Percentiles rank a stretch among this genome's conserved stretches.
Conservation (phyloP, 192 early-diverging fungal species). For the Coemansia sp. region DNA sequence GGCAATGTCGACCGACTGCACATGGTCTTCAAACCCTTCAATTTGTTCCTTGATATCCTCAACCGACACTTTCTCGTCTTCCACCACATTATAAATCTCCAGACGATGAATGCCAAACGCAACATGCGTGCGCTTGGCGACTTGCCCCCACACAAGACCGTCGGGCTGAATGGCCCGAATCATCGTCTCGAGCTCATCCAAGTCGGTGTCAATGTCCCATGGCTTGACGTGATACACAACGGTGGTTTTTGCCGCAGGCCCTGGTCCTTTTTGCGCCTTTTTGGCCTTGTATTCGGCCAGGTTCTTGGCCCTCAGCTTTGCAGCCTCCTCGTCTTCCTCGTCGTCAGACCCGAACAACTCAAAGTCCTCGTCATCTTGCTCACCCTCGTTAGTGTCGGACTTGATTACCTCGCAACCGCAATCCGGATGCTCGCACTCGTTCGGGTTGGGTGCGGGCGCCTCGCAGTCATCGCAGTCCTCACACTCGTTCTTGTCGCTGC, state of each 20-base stretch:
- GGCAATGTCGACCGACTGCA: background rate
- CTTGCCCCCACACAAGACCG: slow-evolving; percentile 85
- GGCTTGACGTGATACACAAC: slow-evolving; percentile 91
- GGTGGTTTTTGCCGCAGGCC: slow-evolving; percentile 84
- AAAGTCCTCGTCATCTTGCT: slow-evolving; percentile 87
- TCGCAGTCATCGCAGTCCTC: no score
- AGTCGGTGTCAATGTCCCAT: slow-evolving; percentile 94
- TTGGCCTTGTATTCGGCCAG: slow-evolving; percentile 85
- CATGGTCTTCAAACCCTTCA: background rate
- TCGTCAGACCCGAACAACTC: slow-evolving; percentile 94
- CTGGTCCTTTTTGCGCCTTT: slow-evolving; percentile 80
- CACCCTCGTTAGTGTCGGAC: slow-evolving; percentile 44
- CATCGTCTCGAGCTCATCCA: slow-evolving; percentile 68
- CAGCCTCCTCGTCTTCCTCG: slow-evolving; percentile 83
- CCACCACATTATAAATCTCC: slow-evolving; percentile 66
- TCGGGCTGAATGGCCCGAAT: slow-evolving; percentile 78
- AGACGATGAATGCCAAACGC: slow-evolving; percentile 95
- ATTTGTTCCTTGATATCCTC: background rate
- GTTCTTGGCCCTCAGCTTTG: slow-evolving; percentile 79
- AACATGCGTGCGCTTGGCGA: slow-evolving; percentile 71
- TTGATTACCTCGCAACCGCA: slow-evolving; percentile 34
- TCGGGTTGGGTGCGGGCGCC: no score
- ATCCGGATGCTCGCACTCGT: no score
- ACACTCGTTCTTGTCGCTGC: no score
- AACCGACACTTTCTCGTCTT: slow-evolving; percentile 4